A percentile compares a stretch with the other conserved stretches of the same genome.
phyloP scores from a whole-genome alignment of 2,329 filamentous ascomycete genomes.

The Phaeosphaeriaceae sp. region DNA sequence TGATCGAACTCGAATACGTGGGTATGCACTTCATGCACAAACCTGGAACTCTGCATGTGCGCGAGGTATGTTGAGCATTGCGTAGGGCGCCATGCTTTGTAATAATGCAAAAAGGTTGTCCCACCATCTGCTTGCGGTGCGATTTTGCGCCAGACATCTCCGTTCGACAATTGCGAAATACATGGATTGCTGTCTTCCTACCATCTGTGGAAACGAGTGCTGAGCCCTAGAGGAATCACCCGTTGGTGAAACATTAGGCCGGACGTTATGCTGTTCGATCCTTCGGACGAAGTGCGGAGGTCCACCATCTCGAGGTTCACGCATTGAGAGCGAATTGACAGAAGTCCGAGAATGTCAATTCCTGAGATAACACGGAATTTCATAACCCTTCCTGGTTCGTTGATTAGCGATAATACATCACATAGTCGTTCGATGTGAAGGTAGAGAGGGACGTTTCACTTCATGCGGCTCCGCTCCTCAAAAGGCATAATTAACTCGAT shows the following conservation, averaged over 20 bases:
- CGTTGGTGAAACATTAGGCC: neutral
- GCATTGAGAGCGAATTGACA: neutral
- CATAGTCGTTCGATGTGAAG: no score
- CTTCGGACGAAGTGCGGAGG: neutral
- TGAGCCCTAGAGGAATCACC: neutral
- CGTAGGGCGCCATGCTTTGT: neutral
- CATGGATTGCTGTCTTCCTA: neutral
- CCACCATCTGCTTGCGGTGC: neutral
- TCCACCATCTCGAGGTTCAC: neutral
- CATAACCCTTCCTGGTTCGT: no score
- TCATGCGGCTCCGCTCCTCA: no score
- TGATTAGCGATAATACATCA: no score
- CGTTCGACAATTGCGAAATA: neutral
- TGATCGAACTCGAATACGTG: neutral
- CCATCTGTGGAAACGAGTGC: neutral
- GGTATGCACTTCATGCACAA: no score
- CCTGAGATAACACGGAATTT: no score
- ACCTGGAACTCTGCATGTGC: no score
- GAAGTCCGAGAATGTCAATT: no score
- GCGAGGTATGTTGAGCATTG: no score
- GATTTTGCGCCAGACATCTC: neutral
- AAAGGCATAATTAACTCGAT: no score
- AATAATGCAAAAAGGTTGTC: neutral
- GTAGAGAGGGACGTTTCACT: no score
- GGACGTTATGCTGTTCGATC: neutral